Conservation (phyloP, 1,284 basidiomycete genomes). For the Pseudozyma hubeiensis region DNA sequence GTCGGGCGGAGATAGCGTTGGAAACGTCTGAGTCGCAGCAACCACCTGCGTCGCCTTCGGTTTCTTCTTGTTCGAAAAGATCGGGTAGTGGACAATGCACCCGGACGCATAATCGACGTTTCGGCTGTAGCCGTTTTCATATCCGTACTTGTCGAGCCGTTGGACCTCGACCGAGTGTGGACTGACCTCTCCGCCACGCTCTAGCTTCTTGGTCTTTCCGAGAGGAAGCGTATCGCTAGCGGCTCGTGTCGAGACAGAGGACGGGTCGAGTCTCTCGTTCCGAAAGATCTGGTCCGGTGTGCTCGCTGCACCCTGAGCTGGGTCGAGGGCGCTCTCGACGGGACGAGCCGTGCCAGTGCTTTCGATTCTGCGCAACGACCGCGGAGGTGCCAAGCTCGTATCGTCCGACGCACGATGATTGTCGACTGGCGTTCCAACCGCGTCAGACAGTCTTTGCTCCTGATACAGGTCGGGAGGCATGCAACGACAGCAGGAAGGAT, state of each 20-base stretch:
- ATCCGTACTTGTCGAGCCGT: conserved; percentile 8
- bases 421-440: not conserved
- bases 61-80: conserved; percentile 18
- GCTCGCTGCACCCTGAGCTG: conserved; percentile 1
- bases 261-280: not conserved
- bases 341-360: not conserved
- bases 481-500: not conserved
- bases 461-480: conserved; percentile 15
- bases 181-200: not conserved
- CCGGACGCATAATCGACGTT: conserved; percentile 27
- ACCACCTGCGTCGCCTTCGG: not conserved
- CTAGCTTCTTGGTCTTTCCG: not conserved
- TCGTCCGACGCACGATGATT: not conserved
- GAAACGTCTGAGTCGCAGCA: not conserved
- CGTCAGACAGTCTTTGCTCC: not conserved
- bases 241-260: not conserved
- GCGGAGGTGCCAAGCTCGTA: not conserved
- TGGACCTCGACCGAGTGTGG: not conserved
- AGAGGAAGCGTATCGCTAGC: conserved; percentile 6
- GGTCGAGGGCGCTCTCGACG: not conserved
- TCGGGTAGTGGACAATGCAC: conserved; percentile 31
- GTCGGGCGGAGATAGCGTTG: conserved; percentile 23
- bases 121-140: conserved; percentile 8
- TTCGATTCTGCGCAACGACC: not conserved
- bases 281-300: conserved; percentile 14